Percentiles rank a stretch among this genome's conserved stretches.
Evolutionary conservation across 2,329 filamentous ascomycete genomes (phyloP).

Genomic region (Trichophyton rubrum): DNA sequence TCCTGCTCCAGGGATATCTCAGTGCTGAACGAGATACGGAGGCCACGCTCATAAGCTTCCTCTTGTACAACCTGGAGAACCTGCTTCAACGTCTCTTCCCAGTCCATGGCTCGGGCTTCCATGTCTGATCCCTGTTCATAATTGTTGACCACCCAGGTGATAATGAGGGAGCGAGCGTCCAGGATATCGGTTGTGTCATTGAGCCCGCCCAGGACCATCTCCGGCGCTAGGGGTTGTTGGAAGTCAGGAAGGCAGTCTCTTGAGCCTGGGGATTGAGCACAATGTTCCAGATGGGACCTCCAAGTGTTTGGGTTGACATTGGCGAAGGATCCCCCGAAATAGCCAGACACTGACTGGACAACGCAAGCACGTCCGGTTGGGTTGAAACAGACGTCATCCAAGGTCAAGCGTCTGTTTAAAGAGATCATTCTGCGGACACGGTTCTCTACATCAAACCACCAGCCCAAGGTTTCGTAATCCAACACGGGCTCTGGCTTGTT

Average conservation of each 20-base stretch:
- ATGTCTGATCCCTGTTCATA: constrained; percentile 59
- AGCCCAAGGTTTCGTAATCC: constrained; percentile 73
- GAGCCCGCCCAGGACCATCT: constrained; percentile 76
- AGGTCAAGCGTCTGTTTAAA: constrained; percentile 50
- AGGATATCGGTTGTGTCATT: constrained; percentile 50
- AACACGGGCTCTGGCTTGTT: constrained; percentile 62
- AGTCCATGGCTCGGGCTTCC: constrained; percentile 68
- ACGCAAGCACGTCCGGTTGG: constrained; percentile 82
- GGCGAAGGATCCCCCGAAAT: constrained; percentile 59
- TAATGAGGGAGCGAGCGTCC: constrained; percentile 67
- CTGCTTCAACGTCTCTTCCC: constrained; percentile 67
- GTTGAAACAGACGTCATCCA: constrained; percentile 87
- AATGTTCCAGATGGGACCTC: constrained; percentile 58
- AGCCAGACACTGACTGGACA: constrained; percentile 81
- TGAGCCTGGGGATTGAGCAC: constrained; percentile 62
- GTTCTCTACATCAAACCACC: constrained; percentile 89
- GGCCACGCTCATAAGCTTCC: constrained; percentile 63
- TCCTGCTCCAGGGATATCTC: constrained; percentile 93
- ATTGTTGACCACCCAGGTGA: constrained; percentile 93
- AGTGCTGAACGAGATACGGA: constrained; percentile 85
- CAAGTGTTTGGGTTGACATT: constrained; percentile 55
- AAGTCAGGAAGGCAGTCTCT: constrained; percentile 71
- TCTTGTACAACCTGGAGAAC: constrained; percentile 64
- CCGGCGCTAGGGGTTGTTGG: constrained; percentile 73
- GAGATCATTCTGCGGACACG: constrained; percentile 63